These are phyloP conservation scores for Mycosphaerella sp. DNA, from an alignment of 2,329 filamentous ascomycete genomes.

Conservation along the genomic window DNA sequence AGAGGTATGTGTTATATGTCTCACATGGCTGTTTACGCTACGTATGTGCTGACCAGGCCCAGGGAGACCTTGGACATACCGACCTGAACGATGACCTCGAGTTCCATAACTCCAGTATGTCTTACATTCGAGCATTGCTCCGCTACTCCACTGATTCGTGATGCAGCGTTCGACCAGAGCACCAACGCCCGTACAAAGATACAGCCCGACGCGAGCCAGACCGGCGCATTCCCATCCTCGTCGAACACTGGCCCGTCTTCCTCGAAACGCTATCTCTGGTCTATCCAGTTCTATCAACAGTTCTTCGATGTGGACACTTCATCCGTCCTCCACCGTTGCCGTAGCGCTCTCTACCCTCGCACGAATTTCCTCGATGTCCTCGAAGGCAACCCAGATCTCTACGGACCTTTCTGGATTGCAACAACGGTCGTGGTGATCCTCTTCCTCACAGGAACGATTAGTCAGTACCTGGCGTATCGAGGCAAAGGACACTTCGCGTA, in stretches of 20 bases:
- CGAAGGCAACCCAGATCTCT: constrained; percentile 93
- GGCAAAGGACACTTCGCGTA: constrained; percentile 72
- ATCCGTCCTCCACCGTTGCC: constrained; percentile 80
- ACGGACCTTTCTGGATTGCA: constrained; percentile 98
- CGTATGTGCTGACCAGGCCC: constrained; percentile 22
- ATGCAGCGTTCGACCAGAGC: constrained; percentile 27
- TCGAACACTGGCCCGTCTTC: constrained; percentile 23
- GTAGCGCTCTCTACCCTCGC: constrained; percentile 80
- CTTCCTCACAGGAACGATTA: constrained; percentile 92
- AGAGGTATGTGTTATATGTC: constrained; percentile 56
- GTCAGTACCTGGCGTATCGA: constrained; percentile 70
- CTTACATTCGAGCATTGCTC: not conserved
- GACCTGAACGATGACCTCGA: constrained; percentile 98
- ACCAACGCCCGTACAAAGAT: constrained; percentile 45
- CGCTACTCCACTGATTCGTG: constrained; percentile 2
- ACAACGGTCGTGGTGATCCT: constrained; percentile 94
- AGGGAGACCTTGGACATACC: constrained; percentile 97
- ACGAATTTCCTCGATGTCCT: constrained; percentile 95
- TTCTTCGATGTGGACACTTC: constrained; percentile 98
- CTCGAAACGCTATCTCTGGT: constrained; percentile 84
- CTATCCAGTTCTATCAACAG: constrained; percentile 86
- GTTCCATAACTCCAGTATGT: constrained; percentile 84
- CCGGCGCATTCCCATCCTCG: constrained; percentile 33
- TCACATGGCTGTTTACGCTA: not conserved
- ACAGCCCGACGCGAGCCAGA: constrained; percentile 35